Base-by-base conservation (phyloP, 225 moss, liverwort and hornwort species). In the Thuidium tamariscinum region DNA sequence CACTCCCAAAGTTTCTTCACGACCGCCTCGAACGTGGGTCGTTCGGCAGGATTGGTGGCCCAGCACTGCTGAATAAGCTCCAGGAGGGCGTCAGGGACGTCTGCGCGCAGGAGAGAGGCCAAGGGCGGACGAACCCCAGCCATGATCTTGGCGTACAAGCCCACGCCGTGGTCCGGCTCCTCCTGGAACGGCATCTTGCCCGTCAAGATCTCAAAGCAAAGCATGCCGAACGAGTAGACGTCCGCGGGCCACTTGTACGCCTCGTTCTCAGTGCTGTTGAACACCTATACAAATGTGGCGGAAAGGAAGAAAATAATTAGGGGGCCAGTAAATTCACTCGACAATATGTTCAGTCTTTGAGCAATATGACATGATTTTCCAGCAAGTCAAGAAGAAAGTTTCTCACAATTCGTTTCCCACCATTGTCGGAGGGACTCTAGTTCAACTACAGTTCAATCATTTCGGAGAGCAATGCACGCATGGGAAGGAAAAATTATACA, bases 141-240 rank as follows among this genome's bases (percentile, higher is more conserved):
- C 81, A 73, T 56, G 78, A 92, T 84, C 77, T 69, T 84, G 22
- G 27, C 18, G 32, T 85, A 88, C 41, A 92, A 39, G 26, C 65
- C 56, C 25, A 88, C 34, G 30, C 71, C 63, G 27, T 41, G 34
- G 37, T 86, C 61, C 12, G 22, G 37, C 76, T 71, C 76, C 7
- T 56, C n/a, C 21, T 41, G 22, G 21, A 91, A 91, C 7, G 92
- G 90, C 77, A 84, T 19, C 26, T 51, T 62, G 49, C 92, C 92
- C 5, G 88, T 91, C 34, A 91, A 34, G 7, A 92, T 88, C 81
- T 91, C 92, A n/a, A 81, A 91, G 59, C 89, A 86, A 13, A 86
- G 88, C 89, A 92, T 91, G 27, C 83, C 92, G 42, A 89, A 92
- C 16, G 89, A 89, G 37, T 89, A 92, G 6, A 92, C 88, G 79